Evolutionary conservation across 192 early-diverging fungal species (phyloP), one percentile per base, ranked within the genome.

Genomic region (Nowakowskiella sp.): DNA sequence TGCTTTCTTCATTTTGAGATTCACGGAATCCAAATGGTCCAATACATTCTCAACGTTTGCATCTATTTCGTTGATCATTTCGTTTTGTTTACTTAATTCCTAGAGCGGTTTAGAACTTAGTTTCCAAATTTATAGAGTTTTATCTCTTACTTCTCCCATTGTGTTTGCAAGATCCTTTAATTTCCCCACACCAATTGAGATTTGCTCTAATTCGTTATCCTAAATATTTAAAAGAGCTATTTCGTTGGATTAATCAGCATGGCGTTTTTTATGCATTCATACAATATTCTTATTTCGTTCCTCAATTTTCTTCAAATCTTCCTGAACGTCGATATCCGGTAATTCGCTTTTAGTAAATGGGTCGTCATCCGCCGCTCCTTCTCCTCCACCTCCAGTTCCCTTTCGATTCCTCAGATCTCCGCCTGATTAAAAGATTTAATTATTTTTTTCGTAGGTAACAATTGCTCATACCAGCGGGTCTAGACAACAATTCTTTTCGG

Each of bases 251-350:
- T 51, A 33, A 10, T 27, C 6, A 51, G 48, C 13, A 6, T 28
- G 22, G 22, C 6, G 34, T 8, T 6, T 23, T 23, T 21, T 51
- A 10, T 51, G 19, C 25, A 9, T 23, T 13, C 64, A 33, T 36
- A 76, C 77, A 57, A 81, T 81, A 34, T 61, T 49, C 54, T 68
- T 65, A 56, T 81, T 74, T 29, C 62, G 70, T 43, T 76, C 69
- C 43, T 62, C 67, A 19, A 81, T 76, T 28, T 55, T 27, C 49
- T 76, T 76, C 21, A 81, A 61, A 55, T 81, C 79, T 44, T 81
- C 79, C 48, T 75, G 76, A 2, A 76, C 76, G 43, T 81, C 79
- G 51, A 81, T 81, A 55, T 81, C 79, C n/a, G 76, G 73, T 39
- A 81, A 53, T 26, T 81, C 74, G 2, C 63, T 49, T 6, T 68